Base-by-base conservation (phyloP, 2,329 filamentous ascomycete genomes). In the Pestalotiopsis sp. region DNA sequence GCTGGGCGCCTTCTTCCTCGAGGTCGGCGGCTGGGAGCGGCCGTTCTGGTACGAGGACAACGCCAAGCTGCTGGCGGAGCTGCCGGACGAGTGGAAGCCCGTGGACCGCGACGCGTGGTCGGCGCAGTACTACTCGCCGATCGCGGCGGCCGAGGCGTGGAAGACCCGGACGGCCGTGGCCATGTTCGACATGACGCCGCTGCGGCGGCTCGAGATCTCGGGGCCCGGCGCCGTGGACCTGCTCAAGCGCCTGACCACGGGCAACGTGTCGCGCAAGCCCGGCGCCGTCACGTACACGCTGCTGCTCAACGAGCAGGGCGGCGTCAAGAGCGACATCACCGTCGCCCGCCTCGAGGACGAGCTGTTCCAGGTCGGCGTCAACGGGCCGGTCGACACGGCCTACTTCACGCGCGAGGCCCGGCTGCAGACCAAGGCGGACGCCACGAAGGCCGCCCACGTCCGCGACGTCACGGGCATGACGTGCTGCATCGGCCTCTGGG, bases 31-130 rank as follows among this genome's bases (percentile, higher is more conserved):
- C 0, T 91, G 89, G 89, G 89, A 91, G 73, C 84, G 88, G 0
- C 89, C 89, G 2, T 85, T 87, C 68, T 91, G 88, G 88, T 91
- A 86, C 64, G 85, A 89, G 70, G 79, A 83, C 0, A 91, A 91
- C 71, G 81, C 81, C 14, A 75, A 81, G 3, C 79, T 91, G 2
- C 73, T 91, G 1, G 77, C 82, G 5, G 78, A 82, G 0, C 75
- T 91, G 3, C 88, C 89, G 0, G 73, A 80, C 0, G 79, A 83
- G 57, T 91, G 88, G 88, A 80, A 80, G 68, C 86, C 88, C 0
- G 79, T 84, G 0, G 83, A 85, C 49, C 83, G 88, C 12, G 89
- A 91, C 73, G 77, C 83, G 0, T 91, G 89, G 89, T 88, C 89
- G 0, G 78, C 84, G 0, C 79, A 80, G 27, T 88, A 84, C 70